Evolutionary conservation across 495 filamentous ascomycete genomes (phyloP), one percentile per base, ranked within the genome.

Genomic region (Hypoxylon perforatum): DNA sequence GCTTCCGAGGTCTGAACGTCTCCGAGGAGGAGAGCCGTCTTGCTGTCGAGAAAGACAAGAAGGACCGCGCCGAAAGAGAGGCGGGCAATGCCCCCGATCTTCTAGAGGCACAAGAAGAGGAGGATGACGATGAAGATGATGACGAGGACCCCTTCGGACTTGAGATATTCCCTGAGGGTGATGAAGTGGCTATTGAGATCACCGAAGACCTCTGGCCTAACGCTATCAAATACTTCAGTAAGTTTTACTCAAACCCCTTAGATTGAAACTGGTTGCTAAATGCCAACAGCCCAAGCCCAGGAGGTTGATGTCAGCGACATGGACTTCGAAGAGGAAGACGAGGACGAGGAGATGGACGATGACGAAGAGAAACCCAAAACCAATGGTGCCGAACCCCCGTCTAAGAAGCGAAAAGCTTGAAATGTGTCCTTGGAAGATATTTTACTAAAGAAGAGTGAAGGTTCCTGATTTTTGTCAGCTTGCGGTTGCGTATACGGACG

Each of bases 191-290:
- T 17, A 82, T 94, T 56, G 79, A 88, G 23, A 78, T 97, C 65
- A 86, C 91, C 18, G 94, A 97, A 63, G 93, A 97, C 62, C 80
- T 97, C 47, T 98, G 89, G 88, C 90, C 92, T 22, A 85, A 87
- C 52, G 94, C 94, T 22, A 85, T 96, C 71, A 94, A 92, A 74
- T 93, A 93, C 75, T 98, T 94, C 76, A 91, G 93, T 97, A 79
- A 76, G 91, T 87, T 28, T 49, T 68, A n/a, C 38, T 28, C 67
- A 38, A 63, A 42, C 15, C 15, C 25, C 39, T 44, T 44, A 23
- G 23, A 25, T 38, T 44, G n/a, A 51, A 12, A 39, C 22, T 21
- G 5, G 25, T 49, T 18, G 52, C 53, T 69, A 59, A 70, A 46
- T 42, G 30, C 42, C 49, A 12, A 42, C 66, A 91, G 88, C 82